Evolutionary conservation across 2,329 filamentous ascomycete genomes (phyloP).

Genomic region (Ascochyta viciae-villosae): DNA sequence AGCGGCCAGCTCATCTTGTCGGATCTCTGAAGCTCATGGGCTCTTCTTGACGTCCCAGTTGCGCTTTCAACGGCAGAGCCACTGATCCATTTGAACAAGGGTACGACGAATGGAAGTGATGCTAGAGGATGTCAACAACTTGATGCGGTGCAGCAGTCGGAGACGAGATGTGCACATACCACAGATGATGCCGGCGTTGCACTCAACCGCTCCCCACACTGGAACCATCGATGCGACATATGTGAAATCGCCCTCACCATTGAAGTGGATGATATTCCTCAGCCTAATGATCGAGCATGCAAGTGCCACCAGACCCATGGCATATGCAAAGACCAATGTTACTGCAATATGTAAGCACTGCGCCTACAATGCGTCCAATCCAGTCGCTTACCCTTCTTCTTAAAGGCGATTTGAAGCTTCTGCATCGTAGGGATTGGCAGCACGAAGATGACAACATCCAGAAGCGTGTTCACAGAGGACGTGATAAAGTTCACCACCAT

Average conservation of each 20-base stretch:
- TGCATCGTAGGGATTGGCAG: too few species aligned
- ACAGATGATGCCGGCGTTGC: conserved; percentile 2
- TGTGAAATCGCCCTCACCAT: conserved; percentile 1
- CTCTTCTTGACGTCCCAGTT: neutral
- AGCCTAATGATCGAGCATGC: neutral
- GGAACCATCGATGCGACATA: neutral
- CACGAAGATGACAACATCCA: neutral
- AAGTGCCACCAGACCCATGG: neutral
- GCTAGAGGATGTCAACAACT: neutral
- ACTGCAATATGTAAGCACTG: too few species aligned
- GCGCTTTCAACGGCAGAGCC: neutral
- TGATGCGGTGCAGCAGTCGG: too few species aligned
- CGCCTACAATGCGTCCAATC: too few species aligned
- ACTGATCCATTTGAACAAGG: neutral
- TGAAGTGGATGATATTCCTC: conserved; percentile 1
- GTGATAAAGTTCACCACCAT: neutral
- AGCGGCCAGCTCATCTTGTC: neutral
- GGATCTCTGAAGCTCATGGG: neutral
- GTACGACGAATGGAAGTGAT: neutral
- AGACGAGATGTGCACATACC: neutral
- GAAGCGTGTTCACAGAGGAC: neutral
- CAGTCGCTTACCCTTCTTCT: too few species aligned
- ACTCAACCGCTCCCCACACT: neutral
- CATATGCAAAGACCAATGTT: neutral
- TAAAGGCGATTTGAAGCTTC: too few species aligned